These are phyloP conservation scores for Trichothecium sympodiale DNA, from an alignment of 2,329 filamentous ascomycete species.

Conservation along the genomic window DNA sequence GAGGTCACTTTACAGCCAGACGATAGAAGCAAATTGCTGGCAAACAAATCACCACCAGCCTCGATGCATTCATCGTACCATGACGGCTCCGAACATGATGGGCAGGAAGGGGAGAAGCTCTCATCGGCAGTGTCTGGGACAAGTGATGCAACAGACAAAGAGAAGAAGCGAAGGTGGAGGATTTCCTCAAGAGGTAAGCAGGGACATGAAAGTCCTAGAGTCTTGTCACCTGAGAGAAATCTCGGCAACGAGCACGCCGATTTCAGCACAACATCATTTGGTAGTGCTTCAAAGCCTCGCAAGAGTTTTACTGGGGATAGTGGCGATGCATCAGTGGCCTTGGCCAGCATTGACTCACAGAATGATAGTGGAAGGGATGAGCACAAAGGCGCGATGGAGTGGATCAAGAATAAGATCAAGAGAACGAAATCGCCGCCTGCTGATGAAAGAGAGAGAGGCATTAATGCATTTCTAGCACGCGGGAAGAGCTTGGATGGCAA, in stretches of 20 bases:
- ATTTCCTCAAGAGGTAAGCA: constrained; percentile 54
- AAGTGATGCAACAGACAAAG: constrained; percentile 43
- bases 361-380: constrained; percentile 28
- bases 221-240: constrained; percentile 32
- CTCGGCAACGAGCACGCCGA: constrained; percentile 56
- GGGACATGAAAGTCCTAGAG: constrained; percentile 33
- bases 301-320: constrained; percentile 42
- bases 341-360: not conserved
- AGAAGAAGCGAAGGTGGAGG: constrained; percentile 63
- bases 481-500: constrained; percentile 38
- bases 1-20: constrained; percentile 30
- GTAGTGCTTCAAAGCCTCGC: constrained; percentile 39
- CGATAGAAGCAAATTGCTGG: constrained; percentile 37
- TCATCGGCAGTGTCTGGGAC: constrained; percentile 11
- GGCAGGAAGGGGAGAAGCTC: constrained; percentile 42
- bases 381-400: constrained; percentile 39
- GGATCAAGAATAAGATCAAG: constrained; percentile 49
- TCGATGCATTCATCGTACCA: constrained; percentile 71
- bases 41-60: constrained; percentile 61
- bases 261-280: constrained; percentile 56
- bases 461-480: constrained; percentile 18
- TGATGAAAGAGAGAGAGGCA: constrained; percentile 15
- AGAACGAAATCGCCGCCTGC: constrained; percentile 45
- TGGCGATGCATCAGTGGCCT: constrained; percentile 29
- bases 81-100: constrained; percentile 72